Conservation (phyloP, 176 grass and related monocot genomes). For the Triticum timopheevii region DNA sequence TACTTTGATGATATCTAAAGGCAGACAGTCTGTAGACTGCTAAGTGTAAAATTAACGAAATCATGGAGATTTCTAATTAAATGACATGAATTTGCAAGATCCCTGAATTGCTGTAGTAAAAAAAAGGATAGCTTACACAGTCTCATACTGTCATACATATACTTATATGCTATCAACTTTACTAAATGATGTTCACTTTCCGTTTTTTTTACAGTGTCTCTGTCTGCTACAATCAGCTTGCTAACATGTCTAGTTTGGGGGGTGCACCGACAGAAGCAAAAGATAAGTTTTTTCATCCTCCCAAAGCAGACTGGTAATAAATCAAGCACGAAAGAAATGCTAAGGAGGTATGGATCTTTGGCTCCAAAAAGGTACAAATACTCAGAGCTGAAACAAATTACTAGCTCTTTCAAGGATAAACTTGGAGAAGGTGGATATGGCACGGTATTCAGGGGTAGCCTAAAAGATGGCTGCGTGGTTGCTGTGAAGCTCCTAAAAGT, state of each 20-base stretch:
- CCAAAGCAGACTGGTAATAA: not conserved
- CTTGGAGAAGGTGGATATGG: slow-evolving; percentile 64
- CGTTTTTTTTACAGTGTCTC: not conserved
- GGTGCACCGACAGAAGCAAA: not conserved
- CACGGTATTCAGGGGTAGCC: slow-evolving; percentile 39
- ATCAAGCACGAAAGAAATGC: slow-evolving; percentile 35
- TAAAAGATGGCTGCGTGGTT: slow-evolving; percentile 35
- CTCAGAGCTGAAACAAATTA: slow-evolving; percentile 54
- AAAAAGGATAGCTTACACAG: not conserved
- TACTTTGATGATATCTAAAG: not conserved
- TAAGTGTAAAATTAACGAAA: not conserved
- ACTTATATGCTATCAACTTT: not conserved
- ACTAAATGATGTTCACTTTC: not conserved
- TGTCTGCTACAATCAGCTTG: slow-evolving; percentile 13
- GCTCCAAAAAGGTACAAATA: slow-evolving; percentile 48
- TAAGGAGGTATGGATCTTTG: slow-evolving; percentile 37
- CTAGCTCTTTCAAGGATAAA: slow-evolving; percentile 43
- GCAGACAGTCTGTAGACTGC: not conserved
- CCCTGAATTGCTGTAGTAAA: too few relatives aligned
- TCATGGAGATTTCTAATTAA: not conserved
- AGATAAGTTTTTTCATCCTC: not conserved
- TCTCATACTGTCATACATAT: not conserved
- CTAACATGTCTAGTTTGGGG: slow-evolving; percentile 23
- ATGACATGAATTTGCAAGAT: not conserved
- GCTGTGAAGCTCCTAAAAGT: slow-evolving; percentile 54